Base-by-base conservation (phyloP, 169 alveolate species). In the Plasmodium yoelii region DNA sequence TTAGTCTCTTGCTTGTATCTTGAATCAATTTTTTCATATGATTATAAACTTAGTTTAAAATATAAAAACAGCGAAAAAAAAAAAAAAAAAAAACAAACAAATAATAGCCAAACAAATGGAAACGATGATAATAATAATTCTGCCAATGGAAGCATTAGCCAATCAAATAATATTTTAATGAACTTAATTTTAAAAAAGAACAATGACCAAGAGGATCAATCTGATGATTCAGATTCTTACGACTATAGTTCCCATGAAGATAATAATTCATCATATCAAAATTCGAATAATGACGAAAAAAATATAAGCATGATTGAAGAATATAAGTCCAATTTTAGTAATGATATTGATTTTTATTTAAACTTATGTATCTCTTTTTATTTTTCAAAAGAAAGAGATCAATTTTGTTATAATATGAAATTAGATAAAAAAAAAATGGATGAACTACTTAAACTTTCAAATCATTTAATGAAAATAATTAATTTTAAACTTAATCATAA, bases 1-100 rank as follows among this genome's bases (percentile, higher is more conserved):
- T 59, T 82, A 22, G 90, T 82, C 8, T 82, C 90, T 1, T 82
- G 82, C 15, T 82, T 82, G 68, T 82, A 82, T 68, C 24, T 82
- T 9, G 90, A 82, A 71, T 82, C 90, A 18, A 82, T 82, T 65
- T 82, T 82, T 49, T 82, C 90, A 18, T 82, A 82, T 60, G 90
- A 82, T n/a, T 82, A 82, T 49, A 82, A 82, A 53, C 82, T 82
- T n/a, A 65, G 47, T 28, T 47, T 60, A 28, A 82, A 55, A 47
- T 82, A 55, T 42, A 49, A 13, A 26, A 82, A 82, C 42, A 60
- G 51, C 24, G 55, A 61, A 55, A 55, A 51, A 55, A 80, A 10
- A 65, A 77, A 56, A 44, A 61, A 63, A 47, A 26, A 9, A 12
- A 34, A 24, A n/a, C 6, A 10, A 9, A 65, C 9, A 5, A 26